Conservation (phyloP, 768 basidiomycete species). For the Tephrocybe sp. region DNA sequence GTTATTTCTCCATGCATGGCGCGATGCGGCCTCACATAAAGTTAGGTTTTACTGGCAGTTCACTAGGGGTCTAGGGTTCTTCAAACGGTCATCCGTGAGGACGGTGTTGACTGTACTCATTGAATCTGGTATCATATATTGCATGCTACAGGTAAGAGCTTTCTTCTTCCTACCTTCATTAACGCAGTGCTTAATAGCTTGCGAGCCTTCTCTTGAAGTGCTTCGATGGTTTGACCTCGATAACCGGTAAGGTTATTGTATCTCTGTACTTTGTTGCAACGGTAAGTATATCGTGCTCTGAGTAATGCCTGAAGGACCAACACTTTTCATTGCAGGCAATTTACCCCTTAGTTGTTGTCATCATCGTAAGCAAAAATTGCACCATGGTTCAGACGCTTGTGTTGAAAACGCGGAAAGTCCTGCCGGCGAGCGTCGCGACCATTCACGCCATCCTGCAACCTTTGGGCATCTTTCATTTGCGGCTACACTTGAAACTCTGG, state of each 20-base stretch:
- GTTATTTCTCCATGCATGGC: background rate
- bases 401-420: too few species aligned
- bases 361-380: background rate
- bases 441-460: too few species aligned
- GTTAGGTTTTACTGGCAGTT: background rate
- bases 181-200: background rate
- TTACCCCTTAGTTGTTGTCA: background rate
- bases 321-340: background rate
- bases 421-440: too few species aligned
- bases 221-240: background rate
- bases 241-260: background rate
- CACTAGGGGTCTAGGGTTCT: background rate
- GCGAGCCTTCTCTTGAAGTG: background rate
- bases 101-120: background rate
- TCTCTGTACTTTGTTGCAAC: background rate
- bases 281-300: background rate
- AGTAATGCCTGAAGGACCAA: too few species aligned
- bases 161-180: too few species aligned
- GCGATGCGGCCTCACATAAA: too few species aligned
- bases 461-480: too few species aligned
- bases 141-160: background rate
- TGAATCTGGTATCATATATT: background rate
- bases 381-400: conserved; percentile 34
- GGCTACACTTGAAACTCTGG: too few species aligned
- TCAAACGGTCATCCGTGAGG: background rate